phyloP scores from a whole-genome alignment of 352 stramenopile species.

The Globisporangium echinulatum region DNA sequence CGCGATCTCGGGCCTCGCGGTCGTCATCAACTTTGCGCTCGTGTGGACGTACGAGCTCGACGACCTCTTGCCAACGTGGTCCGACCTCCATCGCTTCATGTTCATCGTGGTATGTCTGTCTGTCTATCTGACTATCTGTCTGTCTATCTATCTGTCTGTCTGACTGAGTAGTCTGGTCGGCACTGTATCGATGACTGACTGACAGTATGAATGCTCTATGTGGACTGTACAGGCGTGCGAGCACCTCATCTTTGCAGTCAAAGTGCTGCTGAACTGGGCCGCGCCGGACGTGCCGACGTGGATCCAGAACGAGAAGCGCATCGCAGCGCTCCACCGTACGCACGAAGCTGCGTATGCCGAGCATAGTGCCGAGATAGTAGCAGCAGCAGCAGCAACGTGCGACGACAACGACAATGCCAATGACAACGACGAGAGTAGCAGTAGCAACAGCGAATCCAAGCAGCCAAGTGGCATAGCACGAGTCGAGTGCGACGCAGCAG shows the following conservation, averaged over 20 bases:
- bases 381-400: too few relatives aligned
- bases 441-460: too few relatives aligned
- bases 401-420: too few relatives aligned
- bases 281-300: slow-evolving; percentile 30
- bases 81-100: slow-evolving; percentile 53
- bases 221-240: slow-evolving; percentile 24
- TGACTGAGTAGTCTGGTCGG: too few relatives aligned
- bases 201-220: too few relatives aligned
- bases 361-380: neutral
- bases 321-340: slow-evolving; percentile 18
- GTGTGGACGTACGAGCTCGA: slow-evolving; percentile 75
- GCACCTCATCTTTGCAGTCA: slow-evolving; percentile 53
- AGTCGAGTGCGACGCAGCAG: too few relatives aligned
- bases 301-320: slow-evolving; percentile 38
- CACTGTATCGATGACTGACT: too few relatives aligned
- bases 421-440: too few relatives aligned
- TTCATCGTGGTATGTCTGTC: slow-evolving; percentile 39
- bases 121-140: neutral
- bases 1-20: slow-evolving; percentile 87
- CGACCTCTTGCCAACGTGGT: slow-evolving; percentile 42
- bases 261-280: slow-evolving; percentile 50
- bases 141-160: too few relatives aligned
- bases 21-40: slow-evolving; percentile 92
- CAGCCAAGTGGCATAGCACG: too few relatives aligned
- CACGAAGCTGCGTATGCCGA: slow-evolving; percentile 1